These are phyloP conservation scores for Capsicum chinense DNA, from an alignment of 257 asterid genomes.

Conservation along the genomic window DNA sequence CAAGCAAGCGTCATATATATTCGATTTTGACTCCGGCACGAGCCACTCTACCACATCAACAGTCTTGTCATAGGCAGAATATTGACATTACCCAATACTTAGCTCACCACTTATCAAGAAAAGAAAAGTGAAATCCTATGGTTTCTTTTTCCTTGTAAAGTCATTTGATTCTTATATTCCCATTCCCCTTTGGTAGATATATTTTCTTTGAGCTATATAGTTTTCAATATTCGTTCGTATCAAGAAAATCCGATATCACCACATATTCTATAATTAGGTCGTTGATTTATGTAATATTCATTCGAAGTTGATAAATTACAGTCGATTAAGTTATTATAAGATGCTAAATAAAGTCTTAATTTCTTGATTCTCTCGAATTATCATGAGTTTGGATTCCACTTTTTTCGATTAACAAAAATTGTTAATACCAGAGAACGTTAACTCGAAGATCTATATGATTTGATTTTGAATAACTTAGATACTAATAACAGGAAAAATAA, in stretches of 20 bases:
- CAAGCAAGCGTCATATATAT: no score
- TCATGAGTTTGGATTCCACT: neutral
- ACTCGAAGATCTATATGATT: neutral
- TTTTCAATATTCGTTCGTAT: conserved; percentile 68
- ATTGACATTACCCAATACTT: no score
- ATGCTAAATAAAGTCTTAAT: conserved; percentile 42
- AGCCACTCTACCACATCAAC: no score
- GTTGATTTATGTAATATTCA: conserved; percentile 36
- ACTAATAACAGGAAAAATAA: neutral
- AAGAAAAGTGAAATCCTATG: neutral
- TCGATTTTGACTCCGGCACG: no score
- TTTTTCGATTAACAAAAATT: neutral
- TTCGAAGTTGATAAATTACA: conserved; percentile 33
- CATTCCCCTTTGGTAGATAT: conserved; percentile 37
- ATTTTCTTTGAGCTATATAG: conserved; percentile 10
- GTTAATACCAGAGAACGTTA: neutral
- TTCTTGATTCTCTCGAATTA: neutral
- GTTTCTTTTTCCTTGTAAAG: conserved; percentile 26
- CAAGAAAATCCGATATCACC: conserved; percentile 23
- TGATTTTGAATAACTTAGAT: neutral
- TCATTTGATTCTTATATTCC: conserved; percentile 26
- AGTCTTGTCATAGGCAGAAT: no score
- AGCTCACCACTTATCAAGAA: neutral
- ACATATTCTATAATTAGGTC: conserved; percentile 8
- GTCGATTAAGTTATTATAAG: conserved; percentile 36